phyloP scores from a whole-genome alignment of 805 yeast genomes.

The Blastobotrys parvus region DNA sequence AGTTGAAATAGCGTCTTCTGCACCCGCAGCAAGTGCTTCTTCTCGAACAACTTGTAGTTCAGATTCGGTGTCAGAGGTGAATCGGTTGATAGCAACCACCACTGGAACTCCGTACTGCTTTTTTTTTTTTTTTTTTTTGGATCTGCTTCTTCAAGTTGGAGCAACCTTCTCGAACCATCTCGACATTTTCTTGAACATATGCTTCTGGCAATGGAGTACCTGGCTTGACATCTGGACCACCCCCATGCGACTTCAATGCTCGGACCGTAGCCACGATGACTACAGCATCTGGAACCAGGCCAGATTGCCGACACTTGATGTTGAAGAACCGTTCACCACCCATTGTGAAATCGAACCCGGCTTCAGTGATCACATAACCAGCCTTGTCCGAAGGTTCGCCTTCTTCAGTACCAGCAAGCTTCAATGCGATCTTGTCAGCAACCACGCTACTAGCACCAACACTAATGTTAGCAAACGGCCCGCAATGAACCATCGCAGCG shows the following conservation, averaged over 20 bases:
- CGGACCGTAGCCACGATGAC: conserved; percentile 94
- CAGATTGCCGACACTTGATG: conserved; percentile 90
- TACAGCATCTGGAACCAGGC: conserved; percentile 79
- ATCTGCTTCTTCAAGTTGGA: conserved; percentile 88
- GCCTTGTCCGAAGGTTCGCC: conserved; percentile 30
- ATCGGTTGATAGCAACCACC: conserved; percentile 87
- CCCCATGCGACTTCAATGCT: conserved; percentile 96
- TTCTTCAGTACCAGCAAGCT: conserved; percentile 65
- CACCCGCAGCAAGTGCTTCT: conserved; percentile 87
- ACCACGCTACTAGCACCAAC: conserved; percentile 94
- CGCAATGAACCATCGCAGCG: conserved; percentile 95
- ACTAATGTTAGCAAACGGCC: conserved; percentile 95
- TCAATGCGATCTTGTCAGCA: conserved; percentile 88
- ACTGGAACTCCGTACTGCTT: conserved; percentile 83
- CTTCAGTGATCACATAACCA: conserved; percentile 94
- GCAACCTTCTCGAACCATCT: conserved; percentile 68
- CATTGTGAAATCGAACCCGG: conserved; percentile 98
- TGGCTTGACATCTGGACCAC: conserved; percentile 94
- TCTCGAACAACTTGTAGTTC: conserved; percentile 75
- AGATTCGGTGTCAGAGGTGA: conserved; percentile 70
- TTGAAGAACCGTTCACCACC: conserved; percentile 97
- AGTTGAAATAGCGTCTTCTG: conserved; percentile 79
- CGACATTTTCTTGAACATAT: conserved; percentile 74
- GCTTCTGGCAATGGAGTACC: conserved; percentile 80
- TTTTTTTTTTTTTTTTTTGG: conserved; percentile 75